phyloP scores from a whole-genome alignment of 805 yeast species.

The Saccharomycopsis sp. region DNA sequence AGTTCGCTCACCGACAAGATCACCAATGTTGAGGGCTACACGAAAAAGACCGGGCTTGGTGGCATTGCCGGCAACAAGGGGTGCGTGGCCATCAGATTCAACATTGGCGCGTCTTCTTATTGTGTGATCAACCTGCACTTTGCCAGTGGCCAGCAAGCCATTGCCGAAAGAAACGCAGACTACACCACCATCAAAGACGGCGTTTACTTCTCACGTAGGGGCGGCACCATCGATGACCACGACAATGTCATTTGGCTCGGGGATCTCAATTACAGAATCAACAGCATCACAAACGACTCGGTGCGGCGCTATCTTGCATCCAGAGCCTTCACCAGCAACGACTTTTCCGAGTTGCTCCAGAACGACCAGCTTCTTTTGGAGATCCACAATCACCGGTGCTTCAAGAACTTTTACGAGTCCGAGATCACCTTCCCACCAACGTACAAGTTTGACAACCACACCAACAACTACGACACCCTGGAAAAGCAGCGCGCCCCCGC shows the following conservation, averaged over 20 bases:
- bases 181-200: constrained; percentile 69
- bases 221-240: constrained; percentile 65
- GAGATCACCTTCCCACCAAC: constrained; percentile 79
- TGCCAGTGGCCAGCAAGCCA: constrained; percentile 83
- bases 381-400: constrained; percentile 61
- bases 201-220: constrained; percentile 57
- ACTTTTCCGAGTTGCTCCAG: constrained; percentile 44
- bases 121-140: constrained; percentile 86
- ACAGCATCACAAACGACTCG: constrained; percentile 47
- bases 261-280: constrained; percentile 71
- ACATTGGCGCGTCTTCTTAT: constrained; percentile 69
- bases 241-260: constrained; percentile 92
- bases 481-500: constrained; percentile 92
- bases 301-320: constrained; percentile 45
- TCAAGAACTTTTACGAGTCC: constrained; percentile 68
- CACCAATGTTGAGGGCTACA: constrained; percentile 86
- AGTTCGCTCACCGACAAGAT: constrained; percentile 40
- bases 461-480: constrained; percentile 72
- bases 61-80: constrained; percentile 98
- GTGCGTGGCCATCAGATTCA: constrained; percentile 85
- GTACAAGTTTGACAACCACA: constrained; percentile 83
- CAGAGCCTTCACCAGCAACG: constrained; percentile 25
- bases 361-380: constrained; percentile 75
- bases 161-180: constrained; percentile 80
- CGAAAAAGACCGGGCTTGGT: constrained; percentile 90